These are phyloP conservation scores for Leptodontidium sp. DNA, from an alignment of 2,329 filamentous ascomycete species.

Conservation along the genomic window DNA sequence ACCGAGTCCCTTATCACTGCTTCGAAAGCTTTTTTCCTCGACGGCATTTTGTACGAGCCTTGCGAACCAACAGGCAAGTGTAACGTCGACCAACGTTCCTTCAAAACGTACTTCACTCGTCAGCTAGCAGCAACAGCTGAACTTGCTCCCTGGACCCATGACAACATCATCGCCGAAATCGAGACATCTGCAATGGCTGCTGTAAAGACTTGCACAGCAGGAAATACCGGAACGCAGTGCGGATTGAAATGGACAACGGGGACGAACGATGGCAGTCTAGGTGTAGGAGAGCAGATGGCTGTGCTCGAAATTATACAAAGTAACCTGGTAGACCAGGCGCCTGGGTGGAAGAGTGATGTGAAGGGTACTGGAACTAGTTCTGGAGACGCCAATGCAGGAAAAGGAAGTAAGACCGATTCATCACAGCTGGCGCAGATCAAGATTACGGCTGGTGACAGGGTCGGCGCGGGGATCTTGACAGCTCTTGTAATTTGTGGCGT, in stretches of 20 bases:
- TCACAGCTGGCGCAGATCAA: conserved; percentile 26
- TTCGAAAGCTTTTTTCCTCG: conserved; percentile 63
- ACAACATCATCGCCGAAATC: conserved; percentile 61
- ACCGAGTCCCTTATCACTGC: conserved; percentile 63
- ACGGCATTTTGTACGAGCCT: conserved; percentile 69
- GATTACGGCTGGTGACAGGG: conserved; percentile 50
- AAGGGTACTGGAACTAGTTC: conserved; percentile 54
- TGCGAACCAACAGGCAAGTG: conserved; percentile 67
- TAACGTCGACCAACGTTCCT: conserved; percentile 67
- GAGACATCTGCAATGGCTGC: conserved; percentile 62
- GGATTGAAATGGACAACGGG: conserved; percentile 65
- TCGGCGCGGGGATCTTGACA: conserved; percentile 54
- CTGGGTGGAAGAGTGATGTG: conserved; percentile 45
- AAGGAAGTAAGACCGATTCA: conserved; percentile 9
- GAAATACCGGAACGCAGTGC: conserved; percentile 64
- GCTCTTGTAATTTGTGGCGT: conserved; percentile 42
- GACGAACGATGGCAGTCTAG: conserved; percentile 63
- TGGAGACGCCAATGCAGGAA: conserved; percentile 40
- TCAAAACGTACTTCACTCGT: conserved; percentile 68
- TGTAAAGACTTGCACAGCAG: conserved; percentile 64
- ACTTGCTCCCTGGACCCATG: conserved; percentile 66
- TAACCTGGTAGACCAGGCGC: conserved; percentile 48
- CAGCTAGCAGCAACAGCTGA: conserved; percentile 70
- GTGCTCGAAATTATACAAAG: conserved; percentile 67
- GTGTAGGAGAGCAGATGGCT: conserved; percentile 76